Evolutionary conservation across 78 protist genomes (phyloP).

Genomic region (Dictyostelium firmibasis): DNA sequence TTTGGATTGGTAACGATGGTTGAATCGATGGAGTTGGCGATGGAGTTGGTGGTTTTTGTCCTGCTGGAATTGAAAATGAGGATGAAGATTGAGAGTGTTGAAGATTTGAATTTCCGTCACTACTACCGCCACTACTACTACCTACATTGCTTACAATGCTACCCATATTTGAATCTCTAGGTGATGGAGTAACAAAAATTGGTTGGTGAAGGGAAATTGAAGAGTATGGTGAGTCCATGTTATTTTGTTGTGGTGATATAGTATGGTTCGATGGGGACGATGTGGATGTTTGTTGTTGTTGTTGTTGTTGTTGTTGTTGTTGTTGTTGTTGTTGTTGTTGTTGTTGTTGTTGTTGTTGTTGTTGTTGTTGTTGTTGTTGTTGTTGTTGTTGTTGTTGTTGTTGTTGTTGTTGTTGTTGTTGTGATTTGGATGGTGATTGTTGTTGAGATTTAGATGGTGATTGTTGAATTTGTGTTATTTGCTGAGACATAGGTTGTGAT

Average conservation of each 20-base stretch:
- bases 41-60: constrained; percentile 26
- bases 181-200: neutral
- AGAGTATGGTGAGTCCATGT: neutral
- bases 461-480: neutral
- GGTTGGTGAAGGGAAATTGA: constrained; percentile 12
- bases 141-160: neutral
- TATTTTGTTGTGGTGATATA: neutral
- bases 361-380: neutral
- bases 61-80: neutral
- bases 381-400: neutral
- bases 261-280: neutral
- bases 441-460: constrained; percentile 18
- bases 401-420: neutral
- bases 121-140: neutral
- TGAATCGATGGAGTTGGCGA: neutral
- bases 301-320: neutral
- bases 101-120: neutral
- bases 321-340: neutral
- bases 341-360: neutral
- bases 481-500: neutral
- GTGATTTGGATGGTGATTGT: neutral
- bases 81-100: neutral
- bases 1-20: neutral
- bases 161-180: neutral
- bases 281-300: neutral